phyloP scores from a whole-genome alignment of 1,284 basidiomycete species.

The Pascua guehoae region DNA sequence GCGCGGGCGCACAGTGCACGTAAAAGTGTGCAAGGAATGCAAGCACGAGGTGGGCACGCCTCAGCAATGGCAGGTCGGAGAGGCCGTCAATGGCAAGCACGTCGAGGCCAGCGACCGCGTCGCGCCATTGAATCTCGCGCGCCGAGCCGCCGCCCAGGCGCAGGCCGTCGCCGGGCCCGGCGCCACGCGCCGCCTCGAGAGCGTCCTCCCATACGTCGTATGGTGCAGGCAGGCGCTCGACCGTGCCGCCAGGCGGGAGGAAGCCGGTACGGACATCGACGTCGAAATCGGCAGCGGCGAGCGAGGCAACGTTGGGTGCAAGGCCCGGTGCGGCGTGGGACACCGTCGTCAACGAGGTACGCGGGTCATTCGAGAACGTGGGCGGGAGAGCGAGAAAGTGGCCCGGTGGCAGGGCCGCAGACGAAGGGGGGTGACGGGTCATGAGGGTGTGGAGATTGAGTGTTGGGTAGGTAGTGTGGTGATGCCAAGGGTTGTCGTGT shows the following conservation, averaged over 20 bases:
- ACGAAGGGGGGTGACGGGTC: neutral
- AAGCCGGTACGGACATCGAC: conserved; percentile 89
- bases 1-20: conserved; percentile 60
- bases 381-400: conserved; percentile 67
- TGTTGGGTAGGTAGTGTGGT: neutral
- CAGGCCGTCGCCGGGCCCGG: conserved; percentile 52
- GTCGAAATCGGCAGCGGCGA: conserved; percentile 91
- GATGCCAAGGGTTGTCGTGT: neutral
- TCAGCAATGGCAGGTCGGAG: conserved; percentile 62
- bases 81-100: conserved; percentile 57
- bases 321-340: conserved; percentile 39
- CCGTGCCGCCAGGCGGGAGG: conserved; percentile 75
- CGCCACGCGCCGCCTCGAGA: conserved; percentile 53
- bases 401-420: conserved; percentile 50
- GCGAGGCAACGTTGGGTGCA: conserved; percentile 69
- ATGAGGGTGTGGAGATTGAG: neutral
- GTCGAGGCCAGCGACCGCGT: conserved; percentile 64
- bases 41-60: conserved; percentile 80
- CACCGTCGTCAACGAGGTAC: conserved; percentile 34
- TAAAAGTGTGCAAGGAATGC: conserved; percentile 85
- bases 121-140: conserved; percentile 63
- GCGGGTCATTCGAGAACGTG: conserved; percentile 35
- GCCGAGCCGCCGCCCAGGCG: conserved; percentile 56
- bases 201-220: conserved; percentile 71
- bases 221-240: conserved; percentile 58